Evolutionary conservation across 129 eudicot species (phyloP), one percentile per base, ranked within the genome.

Genomic region (Saposhnikovia divaricata): DNA sequence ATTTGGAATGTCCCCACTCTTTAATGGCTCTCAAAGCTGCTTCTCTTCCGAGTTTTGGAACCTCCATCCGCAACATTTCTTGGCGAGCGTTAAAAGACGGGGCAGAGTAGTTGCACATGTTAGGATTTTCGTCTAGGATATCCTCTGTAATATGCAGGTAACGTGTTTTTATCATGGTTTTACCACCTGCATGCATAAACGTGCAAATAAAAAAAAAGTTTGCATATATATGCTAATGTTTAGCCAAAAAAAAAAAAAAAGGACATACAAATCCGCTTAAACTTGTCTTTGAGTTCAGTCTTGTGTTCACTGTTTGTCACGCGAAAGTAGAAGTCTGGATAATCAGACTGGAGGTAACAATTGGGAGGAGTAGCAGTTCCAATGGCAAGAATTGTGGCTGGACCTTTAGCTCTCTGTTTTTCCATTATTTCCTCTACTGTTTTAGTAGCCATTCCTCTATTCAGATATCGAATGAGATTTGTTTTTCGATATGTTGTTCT

Each of bases 1-100:
- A 79, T 59, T 79, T 83, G n/a, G 86, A 72, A 19, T 45, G 86
- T n/a, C 86, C 86, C 86, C 86, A 83, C 43, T 83, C 86, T 43
- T 79, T 83, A 47, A 83, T 83, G 9, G 86, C 86, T 47, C 75
- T 83, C 12, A 37, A 16, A 6, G 86, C 86, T 0, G 86, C 86
- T 27, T 83, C 86, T 47, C 69, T 83, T 11, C 86, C 86, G 9
- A 83, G 83, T 42, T 72, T 74, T 0, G 86, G 86, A 11, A 83
- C 83, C 73, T 83, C 86, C 8, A 70, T n/a, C 37, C 75, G 83
- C 77, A 83, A 77, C 46, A 83, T 83, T 69, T 83, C 83, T 48
- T 83, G 86, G 10, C 86, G 76, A 15, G 80, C 68, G 42, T 83
- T 72, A 7, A 83, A 40, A n/a, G 86, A 83, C 1, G 86, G 73